phyloP scores from a whole-genome alignment of 2,329 filamentous ascomycete genomes.

The Rachicladosporium sp. region DNA sequence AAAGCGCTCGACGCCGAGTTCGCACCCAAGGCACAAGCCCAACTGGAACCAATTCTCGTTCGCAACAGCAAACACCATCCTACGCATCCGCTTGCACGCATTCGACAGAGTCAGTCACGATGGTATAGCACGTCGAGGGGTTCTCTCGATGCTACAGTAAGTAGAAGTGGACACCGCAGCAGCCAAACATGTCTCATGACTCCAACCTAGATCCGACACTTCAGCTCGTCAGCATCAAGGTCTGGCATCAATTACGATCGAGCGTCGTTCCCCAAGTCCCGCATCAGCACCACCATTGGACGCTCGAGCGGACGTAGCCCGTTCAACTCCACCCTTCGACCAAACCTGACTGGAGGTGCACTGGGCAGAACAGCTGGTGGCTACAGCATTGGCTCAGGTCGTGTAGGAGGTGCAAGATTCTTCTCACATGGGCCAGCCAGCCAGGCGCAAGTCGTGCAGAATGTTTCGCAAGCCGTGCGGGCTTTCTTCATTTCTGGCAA shows the following conservation, averaged over 20 bases:
- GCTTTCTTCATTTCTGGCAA: conserved; percentile 88
- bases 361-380: conserved; percentile 77
- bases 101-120: conserved; percentile 52
- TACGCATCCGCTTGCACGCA: conserved; percentile 47
- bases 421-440: conserved; percentile 81
- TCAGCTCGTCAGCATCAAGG: conserved; percentile 33
- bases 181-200: too few relatives aligned
- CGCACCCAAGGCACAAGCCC: conserved; percentile 29
- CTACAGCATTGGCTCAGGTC: conserved; percentile 57
- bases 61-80: conserved; percentile 46
- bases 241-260: conserved; percentile 35
- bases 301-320: conserved; percentile 64
- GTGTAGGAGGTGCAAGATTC: conserved; percentile 62
- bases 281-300: conserved; percentile 42
- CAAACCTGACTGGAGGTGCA: conserved; percentile 81
- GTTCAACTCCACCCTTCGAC: conserved; percentile 78
- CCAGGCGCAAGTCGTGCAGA: conserved; percentile 82
- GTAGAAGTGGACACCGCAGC: too few relatives aligned
- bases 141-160: conserved; percentile 28
- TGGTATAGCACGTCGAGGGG: conserved; percentile 47
- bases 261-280: conserved; percentile 43
- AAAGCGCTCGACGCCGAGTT: conserved; percentile 20
- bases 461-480: conserved; percentile 85
- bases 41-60: conserved; percentile 48
- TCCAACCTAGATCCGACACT: conserved; percentile 26